phyloP scores from a whole-genome alignment of 2,329 filamentous ascomycete species.

The Pseudogymnoascus sp. region DNA sequence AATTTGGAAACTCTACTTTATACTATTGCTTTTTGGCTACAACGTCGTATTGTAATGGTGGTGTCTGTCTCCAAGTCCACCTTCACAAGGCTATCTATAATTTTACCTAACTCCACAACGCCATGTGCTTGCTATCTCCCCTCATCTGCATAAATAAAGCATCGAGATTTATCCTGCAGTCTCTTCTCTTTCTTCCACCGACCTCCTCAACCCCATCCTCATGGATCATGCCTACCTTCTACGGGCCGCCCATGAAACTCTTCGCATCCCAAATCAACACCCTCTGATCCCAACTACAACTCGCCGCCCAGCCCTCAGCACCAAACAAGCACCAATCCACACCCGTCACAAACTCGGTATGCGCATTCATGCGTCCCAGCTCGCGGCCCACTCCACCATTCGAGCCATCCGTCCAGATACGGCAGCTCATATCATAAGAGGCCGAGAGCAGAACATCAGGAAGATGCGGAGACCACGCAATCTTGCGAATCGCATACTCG shows the following conservation, averaged over 20 bases:
- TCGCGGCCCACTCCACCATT: constrained; percentile 36
- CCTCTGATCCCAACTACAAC: constrained; percentile 88
- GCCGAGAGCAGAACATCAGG: constrained; percentile 79
- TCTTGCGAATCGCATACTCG: constrained; percentile 78
- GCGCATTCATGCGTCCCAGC: constrained; percentile 72
- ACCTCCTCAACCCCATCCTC: neutral
- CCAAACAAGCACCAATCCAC: constrained; percentile 98
- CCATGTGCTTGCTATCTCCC: neutral
- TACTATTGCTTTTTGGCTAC: neutral
- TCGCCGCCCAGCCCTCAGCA: constrained; percentile 90
- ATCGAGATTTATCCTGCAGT: neutral
- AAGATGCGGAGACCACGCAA: constrained; percentile 93
- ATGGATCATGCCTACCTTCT: neutral
- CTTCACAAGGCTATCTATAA: neutral
- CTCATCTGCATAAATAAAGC: neutral
- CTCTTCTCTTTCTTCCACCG: neutral
- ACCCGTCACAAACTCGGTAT: constrained; percentile 94
- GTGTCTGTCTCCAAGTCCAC: neutral
- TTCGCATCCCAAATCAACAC: constrained; percentile 89
- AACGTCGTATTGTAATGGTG: neutral
- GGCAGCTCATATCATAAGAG: constrained; percentile 96
- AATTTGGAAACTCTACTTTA: constrained; percentile 10
- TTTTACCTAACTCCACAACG: constrained; percentile 6
- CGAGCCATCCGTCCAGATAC: constrained; percentile 79
- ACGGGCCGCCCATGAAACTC: constrained; percentile 45